Base-by-base conservation (phyloP, 495 filamentous ascomycete species). In the Hypoxylon crocopeplum region DNA sequence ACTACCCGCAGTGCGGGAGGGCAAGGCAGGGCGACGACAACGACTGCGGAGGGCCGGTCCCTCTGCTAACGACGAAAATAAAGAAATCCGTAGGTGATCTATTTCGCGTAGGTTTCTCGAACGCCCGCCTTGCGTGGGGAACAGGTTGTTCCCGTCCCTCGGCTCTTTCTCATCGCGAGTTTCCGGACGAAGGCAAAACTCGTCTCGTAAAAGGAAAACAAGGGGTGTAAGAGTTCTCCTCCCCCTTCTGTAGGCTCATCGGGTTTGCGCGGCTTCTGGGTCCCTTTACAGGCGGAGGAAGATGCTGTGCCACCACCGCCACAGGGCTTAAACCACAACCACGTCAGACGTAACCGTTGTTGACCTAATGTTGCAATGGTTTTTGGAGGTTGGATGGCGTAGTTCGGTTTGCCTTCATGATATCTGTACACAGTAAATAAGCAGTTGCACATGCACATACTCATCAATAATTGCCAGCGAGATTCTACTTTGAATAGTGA, bases 261-360 rank as follows among this genome's bases (percentile, higher is more conserved):
- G 44, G 52, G 33, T 48, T 39, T 30, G 36, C 36, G 21, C 52
- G 52, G 53, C 29, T 42, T 42, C 34, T 17, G 38, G 27, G 20
- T 19, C 32, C 37, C 13, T 30, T 21, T 5, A 21, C 16, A 17
- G 20, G 21, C 8, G 3, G 24, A 25, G 2, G 12, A 10, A 22
- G 22, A 47, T 15, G 22, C 51, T 27, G 13, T 19, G 36, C 53
- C 44, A 49, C 52, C 52, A 56, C 44, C 37, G 53, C 53, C 45
- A 57, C 53, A 29, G 3, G 16, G 20, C 36, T 40, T 36, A 1
- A 32, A 25, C 5, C 16, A 34, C n/a, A 33, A 7, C 27, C 15
- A 29, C 12, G 24, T 5, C 36, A 19, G 10, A 11, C 1, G 16
- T 20, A 4, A 8, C 24, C 24, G 24, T 8, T 27, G 4, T 4